Evolutionary conservation across 352 stramenopile species (phyloP).

Genomic region (Pythium oligandrum): DNA sequence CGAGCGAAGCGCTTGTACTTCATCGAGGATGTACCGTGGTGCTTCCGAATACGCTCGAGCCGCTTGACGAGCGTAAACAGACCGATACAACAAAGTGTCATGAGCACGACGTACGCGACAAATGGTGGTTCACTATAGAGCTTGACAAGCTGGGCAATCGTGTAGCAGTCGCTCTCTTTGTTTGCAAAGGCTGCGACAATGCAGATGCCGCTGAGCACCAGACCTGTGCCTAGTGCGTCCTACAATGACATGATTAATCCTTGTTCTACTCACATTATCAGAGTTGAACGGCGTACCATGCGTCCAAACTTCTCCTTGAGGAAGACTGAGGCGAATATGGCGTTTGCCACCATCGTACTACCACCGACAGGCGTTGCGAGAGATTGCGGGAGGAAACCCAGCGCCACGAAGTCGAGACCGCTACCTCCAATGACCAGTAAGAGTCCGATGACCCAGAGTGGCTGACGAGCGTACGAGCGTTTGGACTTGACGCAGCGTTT

Average conservation of each 20-base stretch:
- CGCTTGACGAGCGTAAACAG: slow-evolving; percentile 37
- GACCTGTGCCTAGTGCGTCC: slow-evolving; percentile 58
- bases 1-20: slow-evolving; percentile 51
- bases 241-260: slow-evolving; percentile 9
- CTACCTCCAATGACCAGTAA: slow-evolving; percentile 67
- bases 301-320: slow-evolving; percentile 70
- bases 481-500: slow-evolving; percentile 52
- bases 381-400: slow-evolving; percentile 78
- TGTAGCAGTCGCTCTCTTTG: slow-evolving; percentile 76
- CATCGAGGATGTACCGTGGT: slow-evolving; percentile 31
- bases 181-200: slow-evolving; percentile 76
- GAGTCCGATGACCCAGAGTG: slow-evolving; percentile 76
- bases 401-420: slow-evolving; percentile 64
- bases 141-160: slow-evolving; percentile 56
- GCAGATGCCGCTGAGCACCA: slow-evolving; percentile 71
- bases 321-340: slow-evolving; percentile 74
- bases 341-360: slow-evolving; percentile 81
- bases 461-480: slow-evolving; percentile 71
- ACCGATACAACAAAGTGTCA: slow-evolving; percentile 27
- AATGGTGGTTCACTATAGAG: slow-evolving; percentile 67
- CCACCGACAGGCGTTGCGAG: slow-evolving; percentile 74
- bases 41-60: slow-evolving; percentile 38
- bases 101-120: slow-evolving; percentile 57
- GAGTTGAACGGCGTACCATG: slow-evolving; percentile 15
- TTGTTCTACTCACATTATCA: slow-evolving; percentile 1